Evolutionary conservation across 306 rosid genomes (phyloP).

Genomic region (Glycine soja): DNA sequence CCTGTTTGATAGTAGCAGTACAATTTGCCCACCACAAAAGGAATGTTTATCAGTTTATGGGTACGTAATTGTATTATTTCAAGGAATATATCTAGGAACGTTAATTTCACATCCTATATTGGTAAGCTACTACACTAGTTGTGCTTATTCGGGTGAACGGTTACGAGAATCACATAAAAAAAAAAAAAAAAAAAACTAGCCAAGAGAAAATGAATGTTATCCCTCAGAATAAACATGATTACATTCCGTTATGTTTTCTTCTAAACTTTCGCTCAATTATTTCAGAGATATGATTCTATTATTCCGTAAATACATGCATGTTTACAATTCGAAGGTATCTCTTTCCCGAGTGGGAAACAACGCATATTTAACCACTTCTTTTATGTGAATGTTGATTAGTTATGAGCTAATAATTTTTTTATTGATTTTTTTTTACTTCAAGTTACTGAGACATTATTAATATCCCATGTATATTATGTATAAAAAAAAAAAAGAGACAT

Average conservation of each 20-base stretch:
- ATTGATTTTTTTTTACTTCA: neutral
- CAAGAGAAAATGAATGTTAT: neutral
- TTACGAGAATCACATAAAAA: neutral
- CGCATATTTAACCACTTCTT: conserved; percentile 12
- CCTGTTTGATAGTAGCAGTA: neutral
- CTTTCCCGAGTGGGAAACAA: conserved; percentile 10
- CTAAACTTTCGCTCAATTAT: conserved; percentile 46
- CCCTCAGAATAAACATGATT: conserved; percentile 36
- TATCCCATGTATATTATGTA: too few relatives aligned
- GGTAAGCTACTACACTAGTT: neutral
- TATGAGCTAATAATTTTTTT: neutral
- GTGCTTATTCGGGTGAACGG: neutral
- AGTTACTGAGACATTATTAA: too few relatives aligned
- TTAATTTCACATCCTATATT: neutral
- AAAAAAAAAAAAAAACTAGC: neutral
- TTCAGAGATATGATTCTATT: conserved; percentile 54
- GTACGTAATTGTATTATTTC: conserved; percentile 2
- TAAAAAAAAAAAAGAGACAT: too few relatives aligned
- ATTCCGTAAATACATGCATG: conserved; percentile 54
- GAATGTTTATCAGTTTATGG: neutral
- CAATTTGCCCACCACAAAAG: conserved; percentile 4
- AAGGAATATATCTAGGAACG: conserved; percentile 13
- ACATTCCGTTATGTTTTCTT: neutral
- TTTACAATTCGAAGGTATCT: conserved; percentile 37
- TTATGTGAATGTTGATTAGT: neutral